Base-by-base conservation (phyloP, 805 yeast species). In the Yamadazyma phyllophila region DNA sequence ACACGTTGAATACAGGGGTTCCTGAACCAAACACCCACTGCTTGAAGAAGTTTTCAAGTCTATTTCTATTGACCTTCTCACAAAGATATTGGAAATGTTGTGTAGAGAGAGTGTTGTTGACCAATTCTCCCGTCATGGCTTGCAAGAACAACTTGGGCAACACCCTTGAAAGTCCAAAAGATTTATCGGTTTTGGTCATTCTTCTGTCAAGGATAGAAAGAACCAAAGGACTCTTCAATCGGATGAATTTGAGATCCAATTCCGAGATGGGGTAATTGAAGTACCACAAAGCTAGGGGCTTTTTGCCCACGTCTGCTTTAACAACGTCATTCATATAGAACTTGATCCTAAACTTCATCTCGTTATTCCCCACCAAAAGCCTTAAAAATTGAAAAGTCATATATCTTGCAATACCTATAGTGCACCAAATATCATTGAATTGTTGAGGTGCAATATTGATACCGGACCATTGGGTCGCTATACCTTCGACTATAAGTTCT, bases 21-120 rank as follows among this genome's bases (percentile, higher is more conserved):
- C 98, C 98, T 1, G 86, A 73, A 2, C 94, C 88, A 63, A 74
- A 81, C 2, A 94, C 86, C 99, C 99, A 94, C 61, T 95, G 96
- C 54, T 82, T 83, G 65, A 94, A 94, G 58, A 94, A 94, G 1
- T 73, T 57, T 37, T 88, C 96, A 7, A 94, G 71, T 50, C 87
- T 82, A 55, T 83, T 87, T 54, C 92, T 89, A 46, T 92, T 88
- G 7, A 94, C 97, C 55, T 90, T 86, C 60, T 94, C 99, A 64
- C 97, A 91, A n/a, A 90, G 85, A 54, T 87, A 84, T 56, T 87
- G 95, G 59, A 94, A 91, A 65, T 94, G 97, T 9, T 76, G 71
- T 0, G 97, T 83, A 6, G 95, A 83, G 20, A 92, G 63, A 12
- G 82, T 76, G 10, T 94, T 88, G 57, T 85, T 85, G 12, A 80